Evolutionary conservation across 129 eudicot genomes (phyloP), one percentile per base, ranked within the genome.

Genomic region (Flaveria bidentis): DNA sequence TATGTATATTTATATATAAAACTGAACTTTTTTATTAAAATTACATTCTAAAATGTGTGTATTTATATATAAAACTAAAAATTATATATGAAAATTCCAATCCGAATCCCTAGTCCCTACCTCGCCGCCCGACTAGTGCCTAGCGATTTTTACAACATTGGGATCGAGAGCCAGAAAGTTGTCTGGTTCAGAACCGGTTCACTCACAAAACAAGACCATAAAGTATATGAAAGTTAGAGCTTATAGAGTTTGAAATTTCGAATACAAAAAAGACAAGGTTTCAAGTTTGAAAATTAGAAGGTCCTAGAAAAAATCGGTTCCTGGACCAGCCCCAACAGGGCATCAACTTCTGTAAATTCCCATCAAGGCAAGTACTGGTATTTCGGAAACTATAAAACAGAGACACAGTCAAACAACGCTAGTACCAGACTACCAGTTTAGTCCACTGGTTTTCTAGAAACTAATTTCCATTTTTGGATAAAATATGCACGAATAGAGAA

Each of bases 121-220:
- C n/a, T n/a, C n/a, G n/a, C n/a, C n/a, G n/a, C n/a, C n/a, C n/a
- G n/a, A n/a, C n/a, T n/a, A n/a, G n/a, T n/a, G n/a, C n/a, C n/a
- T n/a, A n/a, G n/a, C n/a, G n/a, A n/a, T n/a, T n/a, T n/a, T n/a
- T n/a, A n/a, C n/a, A n/a, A n/a, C n/a, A n/a, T n/a, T n/a, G n/a
- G 69, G 23, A 6, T 25, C 13, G 6, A 16, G 20, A 63, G 58
- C 23, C 5, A 22, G 23, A 53, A 8, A 55, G 12, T 23, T 20
- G 15, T 57, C 33, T 63, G 46, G 11, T 60, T 62, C 45, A 62
- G 67, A 62, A 36, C 49, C 23, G 3, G 15, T 65, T 65, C 50
- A 39, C 15, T 65, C 26, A 47, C 26, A 39, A 65, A 65, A 39
- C 70, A 62, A 26, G 67, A 65, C 70, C 47, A 65, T 33, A 65